phyloP scores from a whole-genome alignment of 2,329 filamentous ascomycete genomes.

The Davidsoniella virescens region DNA sequence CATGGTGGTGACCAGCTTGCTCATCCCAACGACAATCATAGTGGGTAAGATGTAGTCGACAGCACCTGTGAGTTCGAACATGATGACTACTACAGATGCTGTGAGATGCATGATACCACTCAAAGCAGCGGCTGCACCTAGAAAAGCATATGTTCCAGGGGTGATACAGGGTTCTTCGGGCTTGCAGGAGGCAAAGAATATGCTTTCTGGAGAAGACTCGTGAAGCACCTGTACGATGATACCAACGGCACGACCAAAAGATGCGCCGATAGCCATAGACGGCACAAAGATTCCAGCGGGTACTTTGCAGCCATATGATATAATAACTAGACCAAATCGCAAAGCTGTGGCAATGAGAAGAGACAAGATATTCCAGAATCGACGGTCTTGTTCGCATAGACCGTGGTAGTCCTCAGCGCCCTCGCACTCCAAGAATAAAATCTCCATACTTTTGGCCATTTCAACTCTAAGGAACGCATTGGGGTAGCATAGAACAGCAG shows the following conservation, averaged over 20 bases:
- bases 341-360: constrained; percentile 65
- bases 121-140: constrained; percentile 79
- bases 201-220: constrained; percentile 63
- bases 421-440: constrained; percentile 86
- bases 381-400: constrained; percentile 64
- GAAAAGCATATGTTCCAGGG: constrained; percentile 88
- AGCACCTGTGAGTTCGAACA: constrained; percentile 97
- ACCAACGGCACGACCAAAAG: constrained; percentile 84
- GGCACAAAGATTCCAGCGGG: constrained; percentile 96
- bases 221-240: constrained; percentile 84
- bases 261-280: constrained; percentile 92
- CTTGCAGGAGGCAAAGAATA: constrained; percentile 76
- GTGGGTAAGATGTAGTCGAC: constrained; percentile 93
- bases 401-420: constrained; percentile 76
- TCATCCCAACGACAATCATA: constrained; percentile 97
- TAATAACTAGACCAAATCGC: constrained; percentile 71
- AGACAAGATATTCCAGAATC: constrained; percentile 63
- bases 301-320: constrained; percentile 96
- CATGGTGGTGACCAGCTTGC: constrained; percentile 78
- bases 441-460: constrained; percentile 99
- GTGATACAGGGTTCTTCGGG: constrained; percentile 93
- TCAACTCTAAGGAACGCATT: constrained; percentile 92
- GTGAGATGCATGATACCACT: constrained; percentile 98
- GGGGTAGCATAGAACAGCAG: constrained; percentile 87
- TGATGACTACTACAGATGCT: constrained; percentile 92